Base-by-base conservation (phyloP, 768 basidiomycete species). In the Russula virescens region DNA sequence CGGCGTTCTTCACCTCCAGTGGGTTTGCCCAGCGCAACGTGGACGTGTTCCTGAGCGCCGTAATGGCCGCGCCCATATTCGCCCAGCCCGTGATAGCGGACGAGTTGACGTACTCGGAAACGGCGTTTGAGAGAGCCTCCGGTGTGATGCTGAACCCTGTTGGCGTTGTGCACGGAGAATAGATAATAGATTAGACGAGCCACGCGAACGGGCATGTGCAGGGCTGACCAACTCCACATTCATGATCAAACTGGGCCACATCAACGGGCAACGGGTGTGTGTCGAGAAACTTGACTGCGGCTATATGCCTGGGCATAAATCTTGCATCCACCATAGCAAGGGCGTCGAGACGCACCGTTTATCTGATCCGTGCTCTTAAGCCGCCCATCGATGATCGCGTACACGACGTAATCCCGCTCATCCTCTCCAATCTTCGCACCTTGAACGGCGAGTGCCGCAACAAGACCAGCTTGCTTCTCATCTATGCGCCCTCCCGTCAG, bases 341-440 rank as follows among this genome's bases (percentile, higher is more conserved):
- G 38, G 13, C 21, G 6, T 14, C 16, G 23, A 18, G 10, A 74
- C 86, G 68, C 69, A 94, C 95, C 95, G 57, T 82, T 78, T 26
- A 97, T 84, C 78, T 98, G 95, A 72, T 98, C 96, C 3, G 84
- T 81, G 38, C 81, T 84, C 75, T 87, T 90, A 61, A 98, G 73
- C 66, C 82, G 82, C 23, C 83, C 86, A 59, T 85, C 81, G n/a
- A 85, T 72, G 68, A 98, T 86, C 64, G 80, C 83, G n/a, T 76
- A 72, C 42, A 91, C 78, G 19, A 88, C 75, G 73, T 85, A 91
- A 49, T 75, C 78, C 63, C 81, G 80, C 71, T 83, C 83, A n/a
- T 74, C 75, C 35, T 78, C 75, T 5, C 75, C 81, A 43, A 93
- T 68, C 75, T 92, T 95, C 26, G 78, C 75, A 16, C 87, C 75